These are phyloP conservation scores for Flaveria trinervia DNA, from an alignment of 129 eudicot genomes.

Conservation along the genomic window DNA sequence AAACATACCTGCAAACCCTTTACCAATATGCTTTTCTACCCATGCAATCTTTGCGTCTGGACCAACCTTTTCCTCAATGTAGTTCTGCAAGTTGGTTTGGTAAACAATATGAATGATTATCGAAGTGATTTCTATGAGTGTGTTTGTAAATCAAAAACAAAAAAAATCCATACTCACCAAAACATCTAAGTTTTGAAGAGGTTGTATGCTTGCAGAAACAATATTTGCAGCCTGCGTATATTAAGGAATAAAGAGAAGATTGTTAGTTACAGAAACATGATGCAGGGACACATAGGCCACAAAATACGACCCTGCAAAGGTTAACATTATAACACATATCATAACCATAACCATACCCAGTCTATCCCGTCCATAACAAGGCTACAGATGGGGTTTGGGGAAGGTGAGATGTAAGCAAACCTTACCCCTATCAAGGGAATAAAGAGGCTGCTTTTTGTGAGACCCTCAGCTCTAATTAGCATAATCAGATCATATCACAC, in stretches of 20 bases:
- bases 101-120: conserved; percentile 1
- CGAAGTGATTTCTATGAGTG: neutral
- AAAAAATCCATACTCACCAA: conserved; percentile 42
- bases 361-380: too few species aligned
- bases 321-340: neutral
- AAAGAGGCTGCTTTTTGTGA: too few species aligned
- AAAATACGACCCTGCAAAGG: neutral
- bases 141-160: neutral
- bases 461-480: too few species aligned
- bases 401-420: too few species aligned
- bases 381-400: too few species aligned
- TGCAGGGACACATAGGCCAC: neutral
- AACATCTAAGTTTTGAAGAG: conserved; percentile 68
- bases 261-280: conserved; percentile 18
- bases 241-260: neutral
- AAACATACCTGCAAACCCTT: conserved; percentile 69
- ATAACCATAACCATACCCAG: too few species aligned
- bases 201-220: conserved; percentile 80
- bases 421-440: too few species aligned
- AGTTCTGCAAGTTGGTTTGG: conserved; percentile 45
- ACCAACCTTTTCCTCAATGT: conserved; percentile 62
- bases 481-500: too few species aligned
- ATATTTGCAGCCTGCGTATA: conserved; percentile 73
- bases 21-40: conserved; percentile 53
- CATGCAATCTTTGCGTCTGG: conserved; percentile 70